Base-by-base conservation (phyloP, 805 yeast species). In the Hyphopichia homilentoma region DNA sequence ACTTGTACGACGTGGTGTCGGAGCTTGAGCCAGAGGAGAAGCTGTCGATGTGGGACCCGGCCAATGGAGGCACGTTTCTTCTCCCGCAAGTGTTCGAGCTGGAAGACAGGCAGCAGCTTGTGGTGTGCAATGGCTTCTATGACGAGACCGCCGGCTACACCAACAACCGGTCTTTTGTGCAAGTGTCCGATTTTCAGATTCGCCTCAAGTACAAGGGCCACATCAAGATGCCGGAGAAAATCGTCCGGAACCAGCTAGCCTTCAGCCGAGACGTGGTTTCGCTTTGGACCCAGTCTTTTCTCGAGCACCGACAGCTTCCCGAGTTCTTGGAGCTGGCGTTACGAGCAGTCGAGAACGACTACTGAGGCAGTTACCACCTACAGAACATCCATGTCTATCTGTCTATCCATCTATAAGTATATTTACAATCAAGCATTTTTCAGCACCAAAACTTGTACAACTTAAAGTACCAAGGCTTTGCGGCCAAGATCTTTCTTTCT, bases 361-460 rank as follows among this genome's bases (percentile, higher is more conserved):
- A n/a, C n/a, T n/a, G n/a, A n/a, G n/a, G n/a, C n/a, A n/a, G n/a
- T n/a, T n/a, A n/a, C n/a, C n/a, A n/a, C n/a, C n/a, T n/a, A n/a
- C n/a, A n/a, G n/a, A n/a, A n/a, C n/a, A n/a, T n/a, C n/a, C 32
- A 39, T 32, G 43, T 35, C 4, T 14, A 4, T 1, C 18, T 40
- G 15, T 46, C 46, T 4, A 34, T n/a, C n/a, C n/a, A n/a, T 20
- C 7, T 20, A 20, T 8, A 20, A 20, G 11, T 20, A 20, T 20
- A 20, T 20, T 8, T 20, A 11, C 22, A 20, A 20, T 20, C 7
- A 20, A 20, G 11, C 7, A 20, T 20, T 21, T 17, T 14, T 29
- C 41, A 64, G 39, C 70, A 64, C 65, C 66, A 64, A 30, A 49
- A 48, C 23, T 39, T 51, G 39, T 61, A 65, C 9, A 56, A 33